Evolutionary conservation across 306 rosid species (phyloP).

Genomic region (Castanea sativa): DNA sequence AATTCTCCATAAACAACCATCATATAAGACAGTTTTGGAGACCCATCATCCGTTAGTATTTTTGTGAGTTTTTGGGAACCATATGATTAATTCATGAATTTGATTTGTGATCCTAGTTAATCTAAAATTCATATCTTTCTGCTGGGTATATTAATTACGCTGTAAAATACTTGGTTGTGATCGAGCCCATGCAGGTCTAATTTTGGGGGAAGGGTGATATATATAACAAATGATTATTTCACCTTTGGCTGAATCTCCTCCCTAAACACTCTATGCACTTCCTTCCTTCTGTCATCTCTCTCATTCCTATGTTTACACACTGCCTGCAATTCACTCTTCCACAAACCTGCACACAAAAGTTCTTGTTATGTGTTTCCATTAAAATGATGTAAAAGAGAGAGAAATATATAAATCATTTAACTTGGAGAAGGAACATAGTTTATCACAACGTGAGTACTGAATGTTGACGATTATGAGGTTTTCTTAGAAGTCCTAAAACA

Average conservation of each 20-base stretch:
- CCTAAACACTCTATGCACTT: slow-evolving; percentile 84
- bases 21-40: background rate
- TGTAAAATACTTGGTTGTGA: too few species aligned
- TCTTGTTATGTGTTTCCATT: background rate
- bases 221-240: background rate
- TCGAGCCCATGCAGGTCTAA: background rate
- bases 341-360: slow-evolving; percentile 58
- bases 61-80: background rate
- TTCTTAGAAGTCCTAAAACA: too few species aligned
- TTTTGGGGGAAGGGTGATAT: background rate
- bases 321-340: slow-evolving; percentile 86
- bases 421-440: too few species aligned
- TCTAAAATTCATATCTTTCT: background rate
- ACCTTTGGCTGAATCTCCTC: slow-evolving; percentile 84
- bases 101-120: background rate
- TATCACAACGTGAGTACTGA: too few species aligned
- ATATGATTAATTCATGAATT: background rate
- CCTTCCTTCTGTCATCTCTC: slow-evolving; percentile 86
- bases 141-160: too few species aligned
- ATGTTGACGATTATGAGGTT: too few species aligned
- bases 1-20: background rate
- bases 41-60: background rate
- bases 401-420: background rate
- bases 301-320: slow-evolving; percentile 78
- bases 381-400: background rate